Evolutionary conservation across 192 early-diverging fungal genomes (phyloP), one percentile per base, ranked within the genome.

Genomic region (Cladochytrium replicatum): DNA sequence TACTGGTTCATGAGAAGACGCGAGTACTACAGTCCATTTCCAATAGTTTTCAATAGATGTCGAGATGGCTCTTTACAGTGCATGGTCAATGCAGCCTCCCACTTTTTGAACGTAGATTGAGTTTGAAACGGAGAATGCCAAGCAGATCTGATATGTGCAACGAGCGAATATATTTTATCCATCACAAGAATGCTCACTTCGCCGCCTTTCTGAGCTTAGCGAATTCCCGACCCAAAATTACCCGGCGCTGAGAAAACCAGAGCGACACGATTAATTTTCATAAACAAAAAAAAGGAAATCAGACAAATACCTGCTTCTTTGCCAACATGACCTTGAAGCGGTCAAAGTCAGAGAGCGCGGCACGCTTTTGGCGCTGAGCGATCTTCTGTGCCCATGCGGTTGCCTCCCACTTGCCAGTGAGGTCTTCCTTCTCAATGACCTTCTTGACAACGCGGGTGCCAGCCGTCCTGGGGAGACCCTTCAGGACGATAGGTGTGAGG

Each of bases 351-450:
- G 78, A 59, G 61, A 89, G 69, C 64, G 61, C 61, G 54, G 87
- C 77, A 61, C 92, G 86, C 64, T 64, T 66, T 48, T 72, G 64
- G 58, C 93, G 85, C 53, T 74, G 69, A 47, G 75, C 86, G 61
- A 97, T 69, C 88, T 96, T 99, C 87, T 94, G 82, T 61, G 91
- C 92, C 89, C 89, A 95, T 51, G 82, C 69, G 57, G 96, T 85
- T 74, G 91, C 81, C 54, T 72, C 72, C 89, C 88, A 99, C 54
- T 69, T 66, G 47, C 63, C 85, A 26, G 74, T 73, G 40, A 91
- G 63, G 51, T 89, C 80, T 74, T 91, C 69, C 76, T 87, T 83
- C 71, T 87, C 87, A 38, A 94, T 65, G 64, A 72, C 71, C 75
- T 80, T 82, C 68, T 74, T 82, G 61, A 96, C 71, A 45, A 81